A percentile compares a stretch with the other conserved stretches of the same genome.
Evolutionary conservation across 148 eudicot species (phyloP).

Genomic region (Vaccinium vitisidaea): DNA sequence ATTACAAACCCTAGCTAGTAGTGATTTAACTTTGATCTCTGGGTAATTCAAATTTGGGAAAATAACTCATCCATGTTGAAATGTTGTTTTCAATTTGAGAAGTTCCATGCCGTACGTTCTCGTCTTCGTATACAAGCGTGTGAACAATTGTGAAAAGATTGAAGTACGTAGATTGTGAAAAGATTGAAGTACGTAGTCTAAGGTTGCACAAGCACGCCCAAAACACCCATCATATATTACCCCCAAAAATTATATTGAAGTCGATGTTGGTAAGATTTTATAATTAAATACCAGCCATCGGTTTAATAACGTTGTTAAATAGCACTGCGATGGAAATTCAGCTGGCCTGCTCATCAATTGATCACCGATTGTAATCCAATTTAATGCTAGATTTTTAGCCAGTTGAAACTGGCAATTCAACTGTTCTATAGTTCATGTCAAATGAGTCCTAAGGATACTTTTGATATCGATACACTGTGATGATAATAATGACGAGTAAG

Average conservation of each 20-base stretch:
- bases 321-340: not conserved
- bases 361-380: not conserved
- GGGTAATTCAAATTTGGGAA: not conserved
- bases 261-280: not conserved
- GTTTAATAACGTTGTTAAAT: not conserved
- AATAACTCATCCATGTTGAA: not conserved
- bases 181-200: not conserved
- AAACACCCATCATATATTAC: not conserved
- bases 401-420: not conserved
- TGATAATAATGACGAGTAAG: too few species aligned
- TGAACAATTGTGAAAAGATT: too few species aligned
- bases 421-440: not conserved
- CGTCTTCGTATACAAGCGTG: too few species aligned
- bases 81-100: not conserved
- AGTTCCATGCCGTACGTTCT: not conserved
- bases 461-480: too few species aligned
- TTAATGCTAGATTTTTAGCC: not conserved
- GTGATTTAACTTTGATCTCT: not conserved
- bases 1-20: not conserved
- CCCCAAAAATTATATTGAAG: not conserved
- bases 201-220: not conserved
- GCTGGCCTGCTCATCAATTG: not conserved
- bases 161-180: not conserved
- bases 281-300: not conserved
- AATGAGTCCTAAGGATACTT: not conserved